Evolutionary conservation across 129 eudicot species (phyloP), one percentile per base, ranked within the genome.

Genomic region (Lactuca saligna): DNA sequence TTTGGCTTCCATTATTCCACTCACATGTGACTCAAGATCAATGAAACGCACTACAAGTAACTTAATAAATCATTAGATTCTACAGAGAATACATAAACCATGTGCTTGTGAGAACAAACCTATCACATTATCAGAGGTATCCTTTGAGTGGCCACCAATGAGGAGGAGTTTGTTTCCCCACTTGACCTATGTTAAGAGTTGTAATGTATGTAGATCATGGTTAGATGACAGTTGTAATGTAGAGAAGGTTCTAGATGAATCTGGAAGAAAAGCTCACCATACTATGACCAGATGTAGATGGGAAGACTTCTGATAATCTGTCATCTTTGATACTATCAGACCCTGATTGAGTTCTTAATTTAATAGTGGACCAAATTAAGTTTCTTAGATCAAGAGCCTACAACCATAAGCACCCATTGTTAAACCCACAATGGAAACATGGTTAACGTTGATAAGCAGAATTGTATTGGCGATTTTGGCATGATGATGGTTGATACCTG

Each of bases 341-440:
- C 61, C 68, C 68, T 77, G 84, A 49, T 34, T 80, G 83, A 63
- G 64, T 44, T 56, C 44, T 82, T 72, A 79, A 49, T 74, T 84
- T 89, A 10, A 89, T 58, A 5, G 87, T 77, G 65, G 98, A 86
- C 98, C 98, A 93, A 55, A 81, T 75, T 82, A 85, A 81, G 39
- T 51, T 82, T 78, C 71, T 89, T n/a, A 93, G 82, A 81, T 93
- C 96, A 76, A 93, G 81, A 51, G 80, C 90, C 98, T 93, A 80
- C 65, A 85, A 75, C 66, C 37, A 34, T 20, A 74, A 17, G 38
- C 63, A 72, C 42, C n/a, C 61, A 29, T 39, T 62, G 75, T 68
- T 74, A 54, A 50, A 65, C 44, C 54, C 6, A 58, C 2, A 48
- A 32, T n/a, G 6, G 44, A 59, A 66, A 66, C 17, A 77, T 42